Evolutionary conservation across 306 rosid species (phyloP), one percentile per base, ranked within the genome.

Genomic region (Urtica urens): DNA sequence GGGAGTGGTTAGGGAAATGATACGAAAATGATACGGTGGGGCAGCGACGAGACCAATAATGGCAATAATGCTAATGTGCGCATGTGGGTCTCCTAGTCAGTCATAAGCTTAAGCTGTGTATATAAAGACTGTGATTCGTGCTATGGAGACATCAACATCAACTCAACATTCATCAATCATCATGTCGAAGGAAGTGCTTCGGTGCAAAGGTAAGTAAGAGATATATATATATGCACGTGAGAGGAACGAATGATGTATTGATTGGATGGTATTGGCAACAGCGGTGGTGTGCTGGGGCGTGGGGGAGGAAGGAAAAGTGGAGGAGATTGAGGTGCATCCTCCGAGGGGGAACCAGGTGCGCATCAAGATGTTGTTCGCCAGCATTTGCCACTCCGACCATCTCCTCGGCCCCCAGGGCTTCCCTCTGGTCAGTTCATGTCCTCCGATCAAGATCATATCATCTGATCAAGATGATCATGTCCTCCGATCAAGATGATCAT

Each of bases 301-400:
- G 1, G 82, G 71, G 3, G 45, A 75, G 11, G 12, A 53, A 2
- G 38, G 63, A 33, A 79, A 52, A 11, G 38, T 75, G 58, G 82
- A 76, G 48, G 87, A 75, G 57, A 79, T 79, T 45, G 37, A 60
- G 61, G 71, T 79, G 10, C 78, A 79, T 0, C 75, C 87, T 38
- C 87, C 87, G 10, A 67, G 54, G 25, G 38, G 58, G 26, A 27
- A 39, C 0, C 80, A 79, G 76, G 80, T 70, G 44, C 45, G 83
- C 8, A 59, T 79, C 6, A 79, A 76, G 71, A 66, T 76, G 69
- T 59, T 79, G 3, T 57, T 72, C 67, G 72, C 87, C 3, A 76
- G 87, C 72, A 0, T 75, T 3, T 72, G 87, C 59, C 83, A 69
- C 55, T 60, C 83, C 2, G 83, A 79, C 26, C 9, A 15, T 30